Conservation (phyloP, 1,139 yeast species). For the Magnusiomyces tetraspermus region DNA sequence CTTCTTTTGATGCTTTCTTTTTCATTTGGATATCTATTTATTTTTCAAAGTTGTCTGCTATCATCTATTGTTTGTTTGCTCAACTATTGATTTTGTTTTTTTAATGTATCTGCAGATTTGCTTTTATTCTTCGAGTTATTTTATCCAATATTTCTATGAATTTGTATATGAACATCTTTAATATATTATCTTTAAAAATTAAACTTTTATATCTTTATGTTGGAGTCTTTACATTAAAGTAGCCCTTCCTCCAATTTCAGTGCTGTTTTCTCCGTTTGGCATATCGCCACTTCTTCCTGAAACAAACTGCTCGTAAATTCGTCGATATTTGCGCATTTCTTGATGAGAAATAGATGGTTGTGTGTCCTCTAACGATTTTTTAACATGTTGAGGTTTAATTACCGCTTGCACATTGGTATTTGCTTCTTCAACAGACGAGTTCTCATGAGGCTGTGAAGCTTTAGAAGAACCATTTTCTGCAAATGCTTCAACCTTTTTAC, state of each 20-base stretch:
- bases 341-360: slow-evolving; percentile 76
- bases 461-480: slow-evolving; percentile 1
- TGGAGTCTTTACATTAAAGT: slow-evolving; percentile 64
- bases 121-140: no score
- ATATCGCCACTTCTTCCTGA: slow-evolving; percentile 77
- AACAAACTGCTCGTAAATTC: slow-evolving; percentile 64
- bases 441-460: no score
- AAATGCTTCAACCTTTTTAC: slow-evolving; percentile 41
- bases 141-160: no score
- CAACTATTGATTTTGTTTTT: no score
- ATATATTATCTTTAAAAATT: no score
- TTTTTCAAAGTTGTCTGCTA: no score
- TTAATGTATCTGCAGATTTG: no score
- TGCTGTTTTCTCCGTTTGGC: slow-evolving; percentile 80
- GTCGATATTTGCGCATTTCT: slow-evolving; percentile 54
- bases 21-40: no score
- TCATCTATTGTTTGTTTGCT: no score
- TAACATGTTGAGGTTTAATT: slow-evolving; percentile 48
- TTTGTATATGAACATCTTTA: no score
- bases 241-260: slow-evolving; percentile 76
- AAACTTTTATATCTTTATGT: no score
- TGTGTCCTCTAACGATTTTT: slow-evolving; percentile 62
- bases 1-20: no score
- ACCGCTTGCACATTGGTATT: slow-evolving; percentile 21
- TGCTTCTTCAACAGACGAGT: slow-evolving; percentile 9